Evolutionary conservation across 306 rosid genomes (phyloP).

Genomic region (Ziziphus jujuba): DNA sequence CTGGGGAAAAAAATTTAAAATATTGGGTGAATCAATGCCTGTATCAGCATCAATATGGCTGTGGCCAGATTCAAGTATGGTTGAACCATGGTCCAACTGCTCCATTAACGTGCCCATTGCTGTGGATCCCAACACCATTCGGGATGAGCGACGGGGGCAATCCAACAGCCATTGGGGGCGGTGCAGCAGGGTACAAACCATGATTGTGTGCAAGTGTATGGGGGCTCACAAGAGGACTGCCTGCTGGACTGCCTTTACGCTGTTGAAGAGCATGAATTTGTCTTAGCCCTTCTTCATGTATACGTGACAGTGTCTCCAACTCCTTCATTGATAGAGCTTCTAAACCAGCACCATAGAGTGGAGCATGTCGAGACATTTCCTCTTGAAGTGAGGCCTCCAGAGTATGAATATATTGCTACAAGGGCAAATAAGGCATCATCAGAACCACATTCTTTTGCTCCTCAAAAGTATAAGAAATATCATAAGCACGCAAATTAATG

Average conservation of each 20-base stretch:
- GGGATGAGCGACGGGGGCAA: slow-evolving; percentile 65
- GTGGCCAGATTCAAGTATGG: slow-evolving; percentile 57
- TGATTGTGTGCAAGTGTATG: slow-evolving; percentile 72
- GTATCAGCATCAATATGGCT: slow-evolving; percentile 17
- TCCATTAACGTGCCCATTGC: slow-evolving; percentile 93
- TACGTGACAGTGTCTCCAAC: slow-evolving; percentile 83
- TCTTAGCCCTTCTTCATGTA: slow-evolving; percentile 95
- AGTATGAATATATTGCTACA: slow-evolving; percentile 96
- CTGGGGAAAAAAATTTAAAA: slow-evolving; percentile 23
- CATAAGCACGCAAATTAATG: background rate
- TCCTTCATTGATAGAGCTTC: slow-evolving; percentile 94
- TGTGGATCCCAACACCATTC: slow-evolving; percentile 79
- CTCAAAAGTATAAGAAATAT: slow-evolving; percentile 4
- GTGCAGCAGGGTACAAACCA: slow-evolving; percentile 65
- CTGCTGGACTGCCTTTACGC: slow-evolving; percentile 71
- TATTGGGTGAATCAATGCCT: slow-evolving; percentile 26
- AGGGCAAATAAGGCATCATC: slow-evolving; percentile 30
- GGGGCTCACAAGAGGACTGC: slow-evolving; percentile 78
- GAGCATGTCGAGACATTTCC: slow-evolving; percentile 98
- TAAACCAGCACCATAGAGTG: slow-evolving; percentile 92
- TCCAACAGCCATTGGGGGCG: slow-evolving; percentile 62
- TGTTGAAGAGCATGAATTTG: slow-evolving; percentile 93
- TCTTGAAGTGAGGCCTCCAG: slow-evolving; percentile 89
- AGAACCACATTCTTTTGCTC: slow-evolving; percentile 9
- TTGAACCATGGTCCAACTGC: slow-evolving; percentile 95